Evolutionary conservation across 2,329 filamentous ascomycete genomes (phyloP), one percentile per base, ranked within the genome.

Genomic region (Colletotrichum brevisporum): DNA sequence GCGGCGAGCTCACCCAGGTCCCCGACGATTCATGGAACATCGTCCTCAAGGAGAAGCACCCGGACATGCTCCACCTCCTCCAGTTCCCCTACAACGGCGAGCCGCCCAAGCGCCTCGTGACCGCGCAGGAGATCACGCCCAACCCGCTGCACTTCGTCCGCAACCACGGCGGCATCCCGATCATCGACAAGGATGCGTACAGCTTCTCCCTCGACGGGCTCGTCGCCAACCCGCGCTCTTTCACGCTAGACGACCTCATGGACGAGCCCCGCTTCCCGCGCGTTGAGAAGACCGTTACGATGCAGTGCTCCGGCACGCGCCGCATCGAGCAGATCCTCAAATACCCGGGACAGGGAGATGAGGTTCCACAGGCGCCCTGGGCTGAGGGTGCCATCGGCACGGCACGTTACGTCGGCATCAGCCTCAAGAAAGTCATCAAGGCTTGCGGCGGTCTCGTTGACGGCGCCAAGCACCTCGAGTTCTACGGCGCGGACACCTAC

Each of bases 401-500:
- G 0, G 90, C 91, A 0, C 78, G 81, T 4, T 93, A 88, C 76
- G 86, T 84, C 0, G 91, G 91, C 2, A 85, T 92, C 8, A 88
- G 85, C 31, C 81, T 93, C 15, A 92, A 92, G 75, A 91, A 90
- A 73, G 83, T 93, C 2, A 90, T 94, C 77, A 92, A 93, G 72
- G 80, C 88, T 67, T 93, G 91, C 68, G 91, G 91, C 2, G 91
- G 91, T 0, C 78, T 92, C 2, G 71, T 76, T 1, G 80, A 81
- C 12, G 80, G 82, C 2, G 89, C 83, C 0, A 86, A 88, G 67
- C 90, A 94, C 71, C 77, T 93, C 13, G 91, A 93, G 72, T 85
- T 94, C 56, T 89, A 88, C 66, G 91, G 91, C 0, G 90, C 89
- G 1, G 92, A 94, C 66, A 92, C 90, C 0, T 93, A 94, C 74